A percentile compares a stretch with the other conserved stretches of the same genome.
phyloP scores from a whole-genome alignment of 208 protist species.

The Crithidia bombi region DNA sequence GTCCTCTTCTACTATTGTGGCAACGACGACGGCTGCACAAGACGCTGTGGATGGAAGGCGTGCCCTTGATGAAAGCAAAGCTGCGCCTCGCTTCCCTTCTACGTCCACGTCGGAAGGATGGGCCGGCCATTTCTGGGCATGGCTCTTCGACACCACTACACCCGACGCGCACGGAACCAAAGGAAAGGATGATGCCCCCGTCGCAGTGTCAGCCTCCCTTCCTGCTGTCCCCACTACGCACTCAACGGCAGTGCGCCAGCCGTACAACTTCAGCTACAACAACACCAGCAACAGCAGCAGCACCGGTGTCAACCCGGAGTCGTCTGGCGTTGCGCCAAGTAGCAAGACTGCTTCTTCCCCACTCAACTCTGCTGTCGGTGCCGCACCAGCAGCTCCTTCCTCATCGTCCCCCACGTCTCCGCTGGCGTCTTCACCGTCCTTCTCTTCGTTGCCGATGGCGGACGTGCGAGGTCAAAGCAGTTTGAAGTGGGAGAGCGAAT shows the following conservation, averaged over 20 bases:
- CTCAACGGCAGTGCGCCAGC: not conserved
- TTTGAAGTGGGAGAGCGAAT: slow-evolving; percentile 12
- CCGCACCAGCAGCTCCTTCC: not conserved
- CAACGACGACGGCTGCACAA: not conserved
- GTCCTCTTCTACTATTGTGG: not conserved
- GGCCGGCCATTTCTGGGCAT: not conserved
- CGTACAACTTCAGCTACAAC: slow-evolving; percentile 7
- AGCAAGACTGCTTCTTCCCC: not conserved
- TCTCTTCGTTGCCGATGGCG: not conserved
- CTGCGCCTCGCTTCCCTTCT: not conserved
- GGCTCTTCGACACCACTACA: not conserved
- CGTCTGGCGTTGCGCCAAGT: not conserved
- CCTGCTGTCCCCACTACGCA: not conserved
- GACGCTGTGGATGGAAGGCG: not conserved
- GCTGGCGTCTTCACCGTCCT: not conserved
- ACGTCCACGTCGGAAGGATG: not conserved
- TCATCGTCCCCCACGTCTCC: not conserved
- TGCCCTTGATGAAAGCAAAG: not conserved
- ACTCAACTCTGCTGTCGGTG: not conserved
- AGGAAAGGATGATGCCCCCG: not conserved
- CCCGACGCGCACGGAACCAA: not conserved
- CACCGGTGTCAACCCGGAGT: not conserved
- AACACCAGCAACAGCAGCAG: slow-evolving; percentile 2
- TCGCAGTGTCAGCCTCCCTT: not conserved
- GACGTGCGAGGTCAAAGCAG: not conserved